Evolutionary conservation across 1,284 basidiomycete species (phyloP).

Genomic region (Cutaneotrichosporon mucoides): DNA sequence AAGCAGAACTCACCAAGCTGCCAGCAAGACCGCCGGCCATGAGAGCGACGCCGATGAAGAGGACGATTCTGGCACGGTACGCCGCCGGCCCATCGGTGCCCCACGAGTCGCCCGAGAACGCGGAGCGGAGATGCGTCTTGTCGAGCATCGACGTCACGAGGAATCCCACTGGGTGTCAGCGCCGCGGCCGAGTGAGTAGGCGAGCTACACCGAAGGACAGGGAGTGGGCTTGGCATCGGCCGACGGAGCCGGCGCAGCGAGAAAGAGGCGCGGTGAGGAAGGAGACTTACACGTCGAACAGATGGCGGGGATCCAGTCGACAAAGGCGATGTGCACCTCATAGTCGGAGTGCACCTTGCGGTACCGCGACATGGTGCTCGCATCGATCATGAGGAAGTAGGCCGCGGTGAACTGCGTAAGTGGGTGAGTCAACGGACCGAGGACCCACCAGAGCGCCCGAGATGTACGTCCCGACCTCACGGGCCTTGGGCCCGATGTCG

Average conservation of each 20-base stretch:
- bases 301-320: slow-evolving; percentile 94
- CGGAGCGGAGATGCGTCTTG: slow-evolving; percentile 81
- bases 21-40: slow-evolving; percentile 96
- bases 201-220: too few relatives aligned
- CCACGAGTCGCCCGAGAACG: slow-evolving; percentile 61
- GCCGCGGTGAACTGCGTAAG: slow-evolving; percentile 74
- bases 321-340: slow-evolving; percentile 74
- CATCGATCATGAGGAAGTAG: slow-evolving; percentile 95
- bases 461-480: slow-evolving; percentile 82
- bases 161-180: slow-evolving; percentile 64
- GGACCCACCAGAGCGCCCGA: slow-evolving; percentile 84
- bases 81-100: slow-evolving; percentile 67
- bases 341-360: slow-evolving; percentile 57
- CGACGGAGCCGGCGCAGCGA: too few relatives aligned
- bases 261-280: too few relatives aligned
- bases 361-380: slow-evolving; percentile 77
- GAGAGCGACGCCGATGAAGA: slow-evolving; percentile 93
- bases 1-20: slow-evolving; percentile 66
- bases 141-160: slow-evolving; percentile 90
- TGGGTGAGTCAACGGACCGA: too few relatives aligned
- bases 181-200: too few relatives aligned
- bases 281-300: slow-evolving; percentile 63
- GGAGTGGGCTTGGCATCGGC: too few relatives aligned
- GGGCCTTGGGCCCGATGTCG: slow-evolving; percentile 49
- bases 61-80: slow-evolving; percentile 82